phyloP scores from a whole-genome alignment of 2,329 filamentous ascomycete genomes.

The Aspergillus aculeatus region DNA sequence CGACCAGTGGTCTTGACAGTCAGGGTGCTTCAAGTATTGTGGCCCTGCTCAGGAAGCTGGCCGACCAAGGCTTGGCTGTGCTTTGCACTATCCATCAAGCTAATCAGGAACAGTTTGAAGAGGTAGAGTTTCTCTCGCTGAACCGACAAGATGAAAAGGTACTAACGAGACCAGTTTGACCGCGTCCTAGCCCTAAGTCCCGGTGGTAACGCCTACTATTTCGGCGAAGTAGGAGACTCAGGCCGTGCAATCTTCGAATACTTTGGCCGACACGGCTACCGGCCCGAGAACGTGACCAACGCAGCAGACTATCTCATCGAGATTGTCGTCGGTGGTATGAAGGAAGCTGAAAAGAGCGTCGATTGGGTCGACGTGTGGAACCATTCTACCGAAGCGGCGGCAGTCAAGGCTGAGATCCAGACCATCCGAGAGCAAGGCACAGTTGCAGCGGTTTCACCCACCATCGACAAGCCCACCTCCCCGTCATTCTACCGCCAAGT shows the following conservation, averaged over 20 bases:
- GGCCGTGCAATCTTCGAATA: conserved; percentile 63
- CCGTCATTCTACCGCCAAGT: conserved; percentile 60
- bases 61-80: conserved; percentile 62
- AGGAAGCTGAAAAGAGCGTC: conserved; percentile 50
- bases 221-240: conserved; percentile 64
- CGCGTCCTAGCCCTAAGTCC: conserved; percentile 66
- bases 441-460: conserved; percentile 32
- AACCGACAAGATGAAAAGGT: neutral
- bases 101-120: conserved; percentile 59
- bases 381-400: conserved; percentile 57
- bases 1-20: conserved; percentile 63
- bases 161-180: conserved; percentile 57
- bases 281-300: conserved; percentile 61
- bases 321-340: conserved; percentile 55
- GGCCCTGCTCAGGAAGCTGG: conserved; percentile 61
- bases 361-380: conserved; percentile 71
- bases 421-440: conserved; percentile 51
- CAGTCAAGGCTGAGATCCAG: conserved; percentile 61
- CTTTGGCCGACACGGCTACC: conserved; percentile 59
- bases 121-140: conserved; percentile 15
- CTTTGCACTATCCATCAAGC: conserved; percentile 70
- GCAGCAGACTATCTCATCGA: conserved; percentile 62
- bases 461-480: neutral
- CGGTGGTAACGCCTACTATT: conserved; percentile 66
- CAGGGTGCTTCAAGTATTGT: conserved; percentile 65